Percentiles rank a stretch among this genome's conserved stretches.
These are phyloP conservation scores for Xylaria sp. DNA, from an alignment of 2,329 filamentous ascomycete species.

Conservation along the genomic window DNA sequence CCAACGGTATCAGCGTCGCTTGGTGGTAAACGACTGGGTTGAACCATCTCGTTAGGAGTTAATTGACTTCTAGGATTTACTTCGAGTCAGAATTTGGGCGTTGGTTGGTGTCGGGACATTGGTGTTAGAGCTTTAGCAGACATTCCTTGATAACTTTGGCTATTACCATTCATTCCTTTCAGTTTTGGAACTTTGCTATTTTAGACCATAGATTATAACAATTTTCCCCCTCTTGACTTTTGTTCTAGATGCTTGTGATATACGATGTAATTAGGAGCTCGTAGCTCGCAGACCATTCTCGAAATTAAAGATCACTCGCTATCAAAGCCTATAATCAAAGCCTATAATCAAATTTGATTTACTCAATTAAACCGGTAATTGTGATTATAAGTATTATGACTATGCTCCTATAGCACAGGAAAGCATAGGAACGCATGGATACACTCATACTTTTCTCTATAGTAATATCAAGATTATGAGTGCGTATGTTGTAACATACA, in stretches of 20 bases:
- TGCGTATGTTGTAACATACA: neutral
- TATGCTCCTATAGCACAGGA: neutral
- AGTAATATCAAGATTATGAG: neutral
- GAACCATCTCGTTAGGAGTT: neutral
- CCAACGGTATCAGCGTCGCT: constrained; percentile 43
- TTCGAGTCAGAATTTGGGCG: neutral
- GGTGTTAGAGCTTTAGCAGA: neutral
- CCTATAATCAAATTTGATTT: neutral
- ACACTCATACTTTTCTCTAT: too few relatives aligned
- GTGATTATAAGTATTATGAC: neutral
- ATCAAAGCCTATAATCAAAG: neutral
- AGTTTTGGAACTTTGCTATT: neutral
- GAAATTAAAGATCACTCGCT: neutral
- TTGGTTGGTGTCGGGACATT: neutral
- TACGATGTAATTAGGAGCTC: neutral
- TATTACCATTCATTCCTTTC: constrained; percentile 3
- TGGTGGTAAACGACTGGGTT: constrained; percentile 31
- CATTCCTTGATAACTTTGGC: constrained; percentile 6
- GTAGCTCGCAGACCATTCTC: neutral
- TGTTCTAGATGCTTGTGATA: neutral
- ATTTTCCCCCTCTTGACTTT: neutral
- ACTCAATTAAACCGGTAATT: neutral
- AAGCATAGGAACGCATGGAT: neutral
- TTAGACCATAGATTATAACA: neutral
- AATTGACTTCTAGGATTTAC: neutral